These are phyloP conservation scores for Botrytis deweyae DNA, from an alignment of 2,329 filamentous ascomycete species.

Conservation along the genomic window DNA sequence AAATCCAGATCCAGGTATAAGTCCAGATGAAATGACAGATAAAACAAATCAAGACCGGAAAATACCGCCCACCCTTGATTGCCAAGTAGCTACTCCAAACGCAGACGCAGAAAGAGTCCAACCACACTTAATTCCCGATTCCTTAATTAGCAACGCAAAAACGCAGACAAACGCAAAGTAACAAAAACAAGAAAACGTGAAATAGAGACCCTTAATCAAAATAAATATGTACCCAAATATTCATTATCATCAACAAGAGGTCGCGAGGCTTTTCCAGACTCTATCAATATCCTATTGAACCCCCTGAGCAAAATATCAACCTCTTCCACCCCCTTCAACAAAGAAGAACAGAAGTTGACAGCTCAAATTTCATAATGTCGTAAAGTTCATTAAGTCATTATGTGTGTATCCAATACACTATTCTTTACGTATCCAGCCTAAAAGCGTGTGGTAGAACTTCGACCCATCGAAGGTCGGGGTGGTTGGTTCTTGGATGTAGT, in stretches of 20 bases:
- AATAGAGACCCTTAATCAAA: conserved; percentile 10
- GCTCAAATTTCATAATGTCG: conserved; percentile 27
- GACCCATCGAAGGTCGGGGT: conserved; percentile 33
- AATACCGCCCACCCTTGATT: not conserved
- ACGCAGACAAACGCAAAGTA: conserved; percentile 8
- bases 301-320: conserved; percentile 13
- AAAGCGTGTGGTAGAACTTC: conserved; percentile 39
- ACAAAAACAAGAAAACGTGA: not conserved
- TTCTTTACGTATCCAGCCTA: conserved; percentile 27
- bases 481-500: conserved; percentile 30
- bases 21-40: conserved; percentile 10
- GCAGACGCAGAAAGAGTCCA: conserved; percentile 17
- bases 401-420: conserved; percentile 24
- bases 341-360: conserved; percentile 16
- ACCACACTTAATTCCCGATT: not conserved
- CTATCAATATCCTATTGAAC: conserved; percentile 7
- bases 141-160: conserved; percentile 11
- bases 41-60: not conserved
- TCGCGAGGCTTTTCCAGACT: conserved; percentile 16
- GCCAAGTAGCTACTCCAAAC: conserved; percentile 9
- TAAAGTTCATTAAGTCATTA: conserved; percentile 26
- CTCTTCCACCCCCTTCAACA: not conserved
- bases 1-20: conserved; percentile 1
- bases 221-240: conserved; percentile 19
- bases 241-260: conserved; percentile 21